Evolutionary conservation across 1,139 yeast species (phyloP), one percentile per base, ranked within the genome.

Genomic region (Yamadazyma taylorii): DNA sequence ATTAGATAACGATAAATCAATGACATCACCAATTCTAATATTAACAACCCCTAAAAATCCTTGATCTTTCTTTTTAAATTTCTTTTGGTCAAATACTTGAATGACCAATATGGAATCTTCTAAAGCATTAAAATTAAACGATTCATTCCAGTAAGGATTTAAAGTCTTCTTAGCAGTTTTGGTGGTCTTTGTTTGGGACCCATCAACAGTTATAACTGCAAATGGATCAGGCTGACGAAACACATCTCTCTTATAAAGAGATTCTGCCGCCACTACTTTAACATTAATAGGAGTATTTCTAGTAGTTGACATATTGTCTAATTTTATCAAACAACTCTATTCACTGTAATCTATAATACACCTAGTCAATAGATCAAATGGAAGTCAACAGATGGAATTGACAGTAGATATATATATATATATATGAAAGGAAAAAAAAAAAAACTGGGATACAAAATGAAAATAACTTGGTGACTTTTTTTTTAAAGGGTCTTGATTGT

Each of bases 41-140:
- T 92, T 94, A 42, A 94, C 94, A 15, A 92, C 98, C 41, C 99
- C 99, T 37, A 92, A 71, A 52, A 92, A 92, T n/a, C 98, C 98
- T 63, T 92, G 98, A 59, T 92, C 98, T 75, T 89, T 90, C 81
- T 89, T 89, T 61, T 92, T 92, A 69, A 92, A 92, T 64, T 92
- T 92, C 60, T 89, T 90, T 62, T 90, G 97, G 61, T 92, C 98
- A 63, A 94, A 92, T 12, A 92, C 94, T 61, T 92, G 98, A 46
- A 92, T 81, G 7, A 94, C 96, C 41, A 92, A 71, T 32, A 90
- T 87, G 14, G 95, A 85, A 51, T 86, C 85, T 53, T 89, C 96
- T 47, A 75, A 75, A 21, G 92, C 94, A 49, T 79, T 81, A 58
- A 68, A 66, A 77, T 79, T 79, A 58, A 92, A 94, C 5, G 86